Conservation (phyloP, 2,329 filamentous ascomycete species). For the Chrysoporthe cubensis region DNA sequence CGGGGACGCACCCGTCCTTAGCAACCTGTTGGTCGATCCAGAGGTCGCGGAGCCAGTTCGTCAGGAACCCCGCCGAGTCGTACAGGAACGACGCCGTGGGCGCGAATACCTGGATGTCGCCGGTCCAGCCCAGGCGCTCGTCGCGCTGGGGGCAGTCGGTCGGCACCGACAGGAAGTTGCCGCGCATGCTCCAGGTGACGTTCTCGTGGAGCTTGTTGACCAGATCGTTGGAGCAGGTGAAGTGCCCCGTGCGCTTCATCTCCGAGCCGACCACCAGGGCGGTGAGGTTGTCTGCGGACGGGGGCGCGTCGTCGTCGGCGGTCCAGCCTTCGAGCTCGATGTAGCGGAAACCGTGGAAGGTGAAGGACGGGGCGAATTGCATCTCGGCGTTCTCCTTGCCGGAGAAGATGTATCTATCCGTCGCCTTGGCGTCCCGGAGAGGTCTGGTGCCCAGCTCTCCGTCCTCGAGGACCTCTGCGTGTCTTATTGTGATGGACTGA, state of each 20-base stretch:
- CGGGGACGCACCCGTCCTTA: conserved; percentile 36
- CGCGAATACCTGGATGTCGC: conserved; percentile 54
- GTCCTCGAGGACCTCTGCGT: conserved; percentile 60
- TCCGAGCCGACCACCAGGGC: conserved; percentile 54
- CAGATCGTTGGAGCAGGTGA: conserved; percentile 54
- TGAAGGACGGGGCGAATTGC: conserved; percentile 52
- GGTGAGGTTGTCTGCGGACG: conserved; percentile 30
- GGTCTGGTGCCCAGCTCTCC: conserved; percentile 47
- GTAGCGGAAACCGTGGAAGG: conserved; percentile 59
- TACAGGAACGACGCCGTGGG: conserved; percentile 58
- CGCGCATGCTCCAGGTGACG: conserved; percentile 59
- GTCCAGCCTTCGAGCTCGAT: conserved; percentile 51
- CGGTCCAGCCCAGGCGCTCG: conserved; percentile 58
- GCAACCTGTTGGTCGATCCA: conserved; percentile 40
- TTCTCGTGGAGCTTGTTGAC: conserved; percentile 61
- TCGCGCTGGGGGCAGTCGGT: conserved; percentile 63
- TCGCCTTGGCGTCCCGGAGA: conserved; percentile 47
- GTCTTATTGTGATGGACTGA: conserved; percentile 49
- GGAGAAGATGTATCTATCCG: conserved; percentile 43
- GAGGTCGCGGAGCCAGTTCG: conserved; percentile 54
- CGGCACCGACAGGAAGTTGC: conserved; percentile 61
- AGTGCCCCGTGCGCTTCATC: conserved; percentile 53
- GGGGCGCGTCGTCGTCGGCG: conserved; percentile 27
- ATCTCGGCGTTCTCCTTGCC: conserved; percentile 18
- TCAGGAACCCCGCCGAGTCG: conserved; percentile 54